Evolutionary conservation across 164 flowering plant species (phyloP).

Genomic region (Nymphaea colorata): DNA sequence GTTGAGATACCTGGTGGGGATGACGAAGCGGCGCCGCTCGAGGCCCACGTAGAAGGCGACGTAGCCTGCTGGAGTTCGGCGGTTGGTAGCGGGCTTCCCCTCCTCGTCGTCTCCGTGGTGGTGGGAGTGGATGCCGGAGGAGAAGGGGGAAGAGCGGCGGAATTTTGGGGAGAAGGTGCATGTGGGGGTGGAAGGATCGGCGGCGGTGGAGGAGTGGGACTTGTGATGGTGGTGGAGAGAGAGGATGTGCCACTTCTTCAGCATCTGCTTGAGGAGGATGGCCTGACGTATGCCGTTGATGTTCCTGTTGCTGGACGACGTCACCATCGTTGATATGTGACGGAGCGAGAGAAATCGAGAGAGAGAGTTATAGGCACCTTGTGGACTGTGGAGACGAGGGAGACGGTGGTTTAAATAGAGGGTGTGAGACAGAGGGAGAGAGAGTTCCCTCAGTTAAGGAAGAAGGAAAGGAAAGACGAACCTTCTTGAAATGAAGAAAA

Average conservation of each 20-base stretch:
- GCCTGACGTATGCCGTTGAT: slow-evolving; percentile 35
- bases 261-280: slow-evolving; percentile 34
- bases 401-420: not conserved
- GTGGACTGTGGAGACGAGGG: not conserved
- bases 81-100: not conserved
- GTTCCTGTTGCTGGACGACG: slow-evolving; percentile 6
- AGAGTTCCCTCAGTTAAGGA: too few species aligned
- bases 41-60: slow-evolving; percentile 29
- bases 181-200: not conserved
- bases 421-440: not conserved
- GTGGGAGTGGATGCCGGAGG: not conserved
- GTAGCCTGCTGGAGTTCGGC: slow-evolving; percentile 16
- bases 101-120: not conserved
- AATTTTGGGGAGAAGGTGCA: not conserved
- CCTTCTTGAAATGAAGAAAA: too few species aligned
- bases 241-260: slow-evolving; percentile 35
- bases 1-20: slow-evolving; percentile 26
- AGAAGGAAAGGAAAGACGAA: too few species aligned
- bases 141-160: not conserved
- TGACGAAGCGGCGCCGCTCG: slow-evolving; percentile 22
- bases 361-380: not conserved
- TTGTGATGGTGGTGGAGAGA: slow-evolving; percentile 5
- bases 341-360: not conserved
- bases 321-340: not conserved
- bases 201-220: not conserved